These are phyloP conservation scores for Turnera subulata DNA, from an alignment of 345 rosid species.

Conservation along the genomic window DNA sequence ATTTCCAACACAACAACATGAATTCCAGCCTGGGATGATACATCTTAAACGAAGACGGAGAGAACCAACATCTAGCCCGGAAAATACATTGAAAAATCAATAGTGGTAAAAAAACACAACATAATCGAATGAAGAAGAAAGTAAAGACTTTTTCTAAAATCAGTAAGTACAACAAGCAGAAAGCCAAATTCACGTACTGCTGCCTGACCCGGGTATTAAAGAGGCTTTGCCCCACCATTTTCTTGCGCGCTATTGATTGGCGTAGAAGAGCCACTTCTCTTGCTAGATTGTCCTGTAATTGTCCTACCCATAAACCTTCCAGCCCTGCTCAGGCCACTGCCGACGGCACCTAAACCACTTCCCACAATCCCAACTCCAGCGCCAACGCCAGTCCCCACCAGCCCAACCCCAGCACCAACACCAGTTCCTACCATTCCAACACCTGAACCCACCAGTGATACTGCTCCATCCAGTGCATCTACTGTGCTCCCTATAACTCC, in stretches of 20 bases:
- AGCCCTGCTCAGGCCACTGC: constrained; percentile 79
- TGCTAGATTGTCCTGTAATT: constrained; percentile 70
- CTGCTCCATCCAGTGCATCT: constrained; percentile 83
- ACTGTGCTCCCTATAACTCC: constrained; percentile 93
- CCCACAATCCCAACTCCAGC: constrained; percentile 71
- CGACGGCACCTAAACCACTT: constrained; percentile 70
- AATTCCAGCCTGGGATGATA: background rate
- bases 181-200: no score
- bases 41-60: constrained; percentile 2
- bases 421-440: constrained; percentile 58
- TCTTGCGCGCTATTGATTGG: constrained; percentile 64
- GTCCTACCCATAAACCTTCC: constrained; percentile 86
- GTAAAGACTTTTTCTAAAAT: no score
- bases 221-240: constrained; percentile 56
- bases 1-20: background rate
- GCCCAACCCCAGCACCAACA: constrained; percentile 62
- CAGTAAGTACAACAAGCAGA: no score
- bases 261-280: constrained; percentile 68
- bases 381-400: constrained; percentile 66
- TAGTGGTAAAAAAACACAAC: no score
- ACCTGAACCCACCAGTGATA: constrained; percentile 42
- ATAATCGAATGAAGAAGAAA: no score
- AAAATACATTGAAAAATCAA: no score
- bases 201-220: no score
- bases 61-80: no score